Evolutionary conservation across 805 yeast species (phyloP), one percentile per base, ranked within the genome.

Genomic region (Candida taoyuanica): DNA sequence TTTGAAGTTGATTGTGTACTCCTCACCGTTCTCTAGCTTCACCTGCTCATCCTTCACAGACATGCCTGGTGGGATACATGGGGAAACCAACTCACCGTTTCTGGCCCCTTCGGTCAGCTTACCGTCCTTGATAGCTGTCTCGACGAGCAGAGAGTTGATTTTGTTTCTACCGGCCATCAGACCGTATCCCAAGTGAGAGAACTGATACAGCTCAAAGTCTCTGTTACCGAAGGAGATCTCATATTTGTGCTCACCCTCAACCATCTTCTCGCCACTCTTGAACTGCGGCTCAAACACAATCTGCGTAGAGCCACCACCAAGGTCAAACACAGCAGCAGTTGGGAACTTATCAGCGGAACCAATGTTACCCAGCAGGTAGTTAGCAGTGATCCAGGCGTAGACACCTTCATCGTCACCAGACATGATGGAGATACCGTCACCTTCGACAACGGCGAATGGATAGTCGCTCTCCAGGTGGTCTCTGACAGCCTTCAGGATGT

Each of bases 291-390:
- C 98, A 62, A 93, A 93, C 6, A 93, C 99, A 65, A 93, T 88
- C 67, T 94, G 98, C 12, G 99, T 93, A 6, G 97, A 87, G 4
- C 98, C 98, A 55, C 98, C 98, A 52, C 98, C 99, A 43, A 93
- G 74, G 62, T 93, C 99, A 56, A 93, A 93, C 9, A 93, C 95
- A 17, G 98, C 98, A 34, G 95, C 95, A 11, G 98, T 93, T 21
- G 95, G 88, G 18, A 65, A 60, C 62, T 81, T 82, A 29, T 76
- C 80, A 23, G 63, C 60, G 17, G 78, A 60, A 13, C 98, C 98
- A 60, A 93, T 91, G 67, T 91, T 93, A 29, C 97, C 98, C 51
- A 91, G 72, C 48, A 93, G 68, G 61, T 81, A 93, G 67, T 93
- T 93, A 35, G 96, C 81, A 19, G 99, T 93, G 61, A 93, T 84